These are phyloP conservation scores for Melaleuca alternifolia DNA, from an alignment of 345 rosid species.

Conservation along the genomic window DNA sequence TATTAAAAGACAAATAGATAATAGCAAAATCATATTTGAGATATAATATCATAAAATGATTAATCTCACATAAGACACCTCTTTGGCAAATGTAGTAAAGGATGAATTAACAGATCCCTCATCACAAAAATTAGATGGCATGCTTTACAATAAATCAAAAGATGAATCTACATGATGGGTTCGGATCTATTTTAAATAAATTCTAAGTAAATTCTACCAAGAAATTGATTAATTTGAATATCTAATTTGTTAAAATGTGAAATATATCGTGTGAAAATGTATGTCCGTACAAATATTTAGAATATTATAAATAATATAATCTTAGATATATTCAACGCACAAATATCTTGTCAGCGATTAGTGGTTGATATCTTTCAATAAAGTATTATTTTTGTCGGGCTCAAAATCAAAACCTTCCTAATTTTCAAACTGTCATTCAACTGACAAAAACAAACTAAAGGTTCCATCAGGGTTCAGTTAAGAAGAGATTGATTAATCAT, in stretches of 20 bases:
- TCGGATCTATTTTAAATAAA: neutral
- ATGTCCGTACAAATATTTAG: neutral
- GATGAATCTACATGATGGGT: neutral
- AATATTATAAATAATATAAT: neutral
- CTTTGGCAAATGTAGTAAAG: neutral
- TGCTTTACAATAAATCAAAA: neutral
- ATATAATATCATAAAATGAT: neutral
- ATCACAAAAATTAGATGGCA: neutral
- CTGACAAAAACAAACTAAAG: neutral
- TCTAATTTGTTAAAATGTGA: neutral
- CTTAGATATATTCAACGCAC: neutral
- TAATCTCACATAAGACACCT: rapidly evolving
- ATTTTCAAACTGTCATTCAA: neutral
- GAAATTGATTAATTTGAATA: neutral
- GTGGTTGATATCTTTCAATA: neutral
- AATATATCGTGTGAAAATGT: neutral
- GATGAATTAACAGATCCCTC: neutral
- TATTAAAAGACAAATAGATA: neutral
- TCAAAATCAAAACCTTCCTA: neutral
- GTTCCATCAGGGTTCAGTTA: neutral
- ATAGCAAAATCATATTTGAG: neutral
- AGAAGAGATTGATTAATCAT: neutral
- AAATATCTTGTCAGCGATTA: neutral
- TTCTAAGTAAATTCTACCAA: neutral
- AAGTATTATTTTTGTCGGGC: neutral